Conservation (phyloP, 371 early-diverging fungal species). For the Coemansia sp. region DNA sequence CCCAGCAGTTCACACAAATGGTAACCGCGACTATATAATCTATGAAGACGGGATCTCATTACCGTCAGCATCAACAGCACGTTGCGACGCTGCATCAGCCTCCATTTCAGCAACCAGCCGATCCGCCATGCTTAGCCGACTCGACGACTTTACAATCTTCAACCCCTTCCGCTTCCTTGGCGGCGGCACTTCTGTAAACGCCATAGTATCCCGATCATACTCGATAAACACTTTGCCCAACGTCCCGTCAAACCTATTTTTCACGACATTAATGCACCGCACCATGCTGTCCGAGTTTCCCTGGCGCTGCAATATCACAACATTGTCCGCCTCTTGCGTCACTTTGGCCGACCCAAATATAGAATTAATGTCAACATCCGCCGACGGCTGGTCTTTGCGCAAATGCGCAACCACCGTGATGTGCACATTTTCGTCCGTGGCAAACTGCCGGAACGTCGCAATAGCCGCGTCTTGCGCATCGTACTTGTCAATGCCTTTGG, state of each 20-base stretch:
- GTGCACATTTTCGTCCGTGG: slow-evolving; percentile 73
- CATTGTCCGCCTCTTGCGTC: slow-evolving; percentile 83
- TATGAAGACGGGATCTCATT: too few relatives aligned
- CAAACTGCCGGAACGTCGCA: slow-evolving; percentile 66
- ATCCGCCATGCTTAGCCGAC: slow-evolving; percentile 40
- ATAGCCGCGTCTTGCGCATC: slow-evolving; percentile 74
- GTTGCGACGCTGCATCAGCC: not conserved
- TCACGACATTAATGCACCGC: slow-evolving; percentile 66
- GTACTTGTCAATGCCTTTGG: slow-evolving; percentile 63
- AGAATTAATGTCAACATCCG: slow-evolving; percentile 66
- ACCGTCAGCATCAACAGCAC: too few relatives aligned
- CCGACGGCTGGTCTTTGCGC: slow-evolving; percentile 62
- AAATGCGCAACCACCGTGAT: slow-evolving; percentile 78
- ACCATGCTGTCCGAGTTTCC: slow-evolving; percentile 38
- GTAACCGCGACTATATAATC: too few relatives aligned
- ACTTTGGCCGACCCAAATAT: slow-evolving; percentile 80
- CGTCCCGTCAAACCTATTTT: slow-evolving; percentile 77
- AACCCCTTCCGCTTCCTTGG: slow-evolving; percentile 40
- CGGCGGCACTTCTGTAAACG: slow-evolving; percentile 42
- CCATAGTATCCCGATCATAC: slow-evolving; percentile 40
- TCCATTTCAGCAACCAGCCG: slow-evolving; percentile 25
- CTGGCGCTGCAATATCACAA: slow-evolving; percentile 66
- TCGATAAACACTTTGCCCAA: slow-evolving; percentile 58
- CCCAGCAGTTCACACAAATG: too few relatives aligned
- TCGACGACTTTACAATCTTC: slow-evolving; percentile 27